Base-by-base conservation (phyloP, 805 yeast species). In the Peterozyma xylosa region DNA sequence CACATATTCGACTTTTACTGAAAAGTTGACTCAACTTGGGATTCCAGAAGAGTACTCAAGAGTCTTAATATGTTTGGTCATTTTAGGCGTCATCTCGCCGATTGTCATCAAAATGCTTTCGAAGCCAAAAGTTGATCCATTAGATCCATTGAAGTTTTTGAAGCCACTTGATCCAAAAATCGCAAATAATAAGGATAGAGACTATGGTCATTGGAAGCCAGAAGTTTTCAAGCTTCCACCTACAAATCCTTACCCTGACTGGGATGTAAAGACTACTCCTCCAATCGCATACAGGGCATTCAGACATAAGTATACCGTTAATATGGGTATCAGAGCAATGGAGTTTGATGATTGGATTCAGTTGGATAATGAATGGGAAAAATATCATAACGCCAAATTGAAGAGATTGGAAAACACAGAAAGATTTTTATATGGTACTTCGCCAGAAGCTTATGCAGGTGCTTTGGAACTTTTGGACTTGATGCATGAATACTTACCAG, bases 271-370 rank as follows among this genome's bases (percentile, higher is more conserved):
- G 11, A 62, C 60, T 3, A 78, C 84, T 3, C 62, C 59, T 44
- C 83, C 85, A 1, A 54, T 76, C 33, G 80, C 84, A n/a, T 79
- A 79, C 53, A 64, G 86, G 39, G 85, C 87, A 0, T 82, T 81
- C 62, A 78, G 71, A 54, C 82, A 78, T 58, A 77, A 74, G 47
- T 81, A 81, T 55, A 71, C 64, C 50, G 71, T 81, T 40, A 81
- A 82, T 18, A 81, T 81, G 88, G 88, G 87, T 6, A 80, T 80
- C 37, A 63, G 87, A 49, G 64, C 64, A 46, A 73, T 80, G 82
- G 75, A 78, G 40, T 74, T 73, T 70, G 63, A 74, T 43, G 66
- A 66, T 41, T 81, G 88, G 88, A 74, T 81, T 48, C 82, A 81
- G 54, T 64, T 82, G 46, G 87, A 81, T 57, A 78, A 76, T 47